Evolutionary conservation across 2,329 filamentous ascomycete species (phyloP).

Genomic region (Diplodia sapinea): DNA sequence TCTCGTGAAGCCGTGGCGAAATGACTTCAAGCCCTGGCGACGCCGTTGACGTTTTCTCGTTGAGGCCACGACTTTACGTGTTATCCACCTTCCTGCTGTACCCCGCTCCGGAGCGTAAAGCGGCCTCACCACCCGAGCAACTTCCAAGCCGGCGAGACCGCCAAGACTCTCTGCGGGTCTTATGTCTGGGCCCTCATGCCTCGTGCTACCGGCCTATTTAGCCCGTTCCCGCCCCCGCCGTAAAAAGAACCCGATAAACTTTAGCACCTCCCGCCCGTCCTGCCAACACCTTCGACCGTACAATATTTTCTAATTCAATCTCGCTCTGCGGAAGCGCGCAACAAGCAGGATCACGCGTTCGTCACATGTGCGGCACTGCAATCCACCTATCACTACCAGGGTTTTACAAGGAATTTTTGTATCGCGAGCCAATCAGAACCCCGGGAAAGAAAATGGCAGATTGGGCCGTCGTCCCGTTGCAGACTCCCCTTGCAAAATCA

Average conservation of each 20-base stretch:
- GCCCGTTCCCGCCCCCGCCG: background rate
- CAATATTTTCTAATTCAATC: background rate
- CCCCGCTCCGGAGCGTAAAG: background rate
- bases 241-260: background rate
- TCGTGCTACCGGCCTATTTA: background rate
- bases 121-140: background rate
- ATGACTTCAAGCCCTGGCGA: background rate
- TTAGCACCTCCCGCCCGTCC: background rate
- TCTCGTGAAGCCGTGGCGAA: too few relatives aligned
- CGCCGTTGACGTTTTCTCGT: background rate
- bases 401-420: background rate
- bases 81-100: background rate
- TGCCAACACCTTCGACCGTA: background rate
- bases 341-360: background rate
- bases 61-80: background rate
- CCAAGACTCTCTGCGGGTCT: slow-evolving; percentile 1
- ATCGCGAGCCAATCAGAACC: background rate
- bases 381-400: background rate
- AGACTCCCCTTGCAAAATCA: background rate
- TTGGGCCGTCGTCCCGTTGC: background rate
- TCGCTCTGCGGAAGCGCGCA: background rate
- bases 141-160: background rate
- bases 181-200: background rate
- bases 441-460: background rate
- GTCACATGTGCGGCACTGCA: background rate